Conservation (phyloP, 176 grass and related monocot species). For the Otatea glauca region DNA sequence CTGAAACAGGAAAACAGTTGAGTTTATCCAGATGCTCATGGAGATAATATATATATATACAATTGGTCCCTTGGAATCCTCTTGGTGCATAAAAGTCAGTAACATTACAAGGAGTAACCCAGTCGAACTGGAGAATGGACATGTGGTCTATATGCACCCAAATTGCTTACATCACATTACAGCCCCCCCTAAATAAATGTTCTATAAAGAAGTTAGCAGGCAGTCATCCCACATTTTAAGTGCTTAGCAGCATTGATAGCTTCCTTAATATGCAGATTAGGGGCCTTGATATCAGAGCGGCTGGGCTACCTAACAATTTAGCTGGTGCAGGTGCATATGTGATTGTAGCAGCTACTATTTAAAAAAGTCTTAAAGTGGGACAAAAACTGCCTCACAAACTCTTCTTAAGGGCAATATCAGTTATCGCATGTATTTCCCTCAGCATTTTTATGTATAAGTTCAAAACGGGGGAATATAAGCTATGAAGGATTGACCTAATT, state of each 20-base stretch:
- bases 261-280: not conserved
- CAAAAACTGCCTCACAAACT: not conserved
- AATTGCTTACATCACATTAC: not conserved
- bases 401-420: not conserved
- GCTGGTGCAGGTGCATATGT: not conserved
- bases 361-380: not conserved
- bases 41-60: not conserved
- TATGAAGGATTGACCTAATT: not conserved
- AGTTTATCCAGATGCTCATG: conserved; percentile 40
- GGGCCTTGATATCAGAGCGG: not conserved
- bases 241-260: not conserved
- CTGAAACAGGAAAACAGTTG: conserved; percentile 50
- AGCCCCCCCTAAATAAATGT: not conserved
- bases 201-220: not conserved
- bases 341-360: conserved; percentile 1
- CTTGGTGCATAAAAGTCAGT: not conserved
- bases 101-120: not conserved
- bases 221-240: conserved; percentile 7
- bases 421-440: not conserved
- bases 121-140: not conserved
- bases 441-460: not conserved
- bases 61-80: not conserved
- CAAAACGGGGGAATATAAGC: not conserved
- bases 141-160: not conserved
- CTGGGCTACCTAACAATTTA: not conserved